phyloP scores from a whole-genome alignment of 1,284 basidiomycete genomes.

The Tilletia horrida region DNA sequence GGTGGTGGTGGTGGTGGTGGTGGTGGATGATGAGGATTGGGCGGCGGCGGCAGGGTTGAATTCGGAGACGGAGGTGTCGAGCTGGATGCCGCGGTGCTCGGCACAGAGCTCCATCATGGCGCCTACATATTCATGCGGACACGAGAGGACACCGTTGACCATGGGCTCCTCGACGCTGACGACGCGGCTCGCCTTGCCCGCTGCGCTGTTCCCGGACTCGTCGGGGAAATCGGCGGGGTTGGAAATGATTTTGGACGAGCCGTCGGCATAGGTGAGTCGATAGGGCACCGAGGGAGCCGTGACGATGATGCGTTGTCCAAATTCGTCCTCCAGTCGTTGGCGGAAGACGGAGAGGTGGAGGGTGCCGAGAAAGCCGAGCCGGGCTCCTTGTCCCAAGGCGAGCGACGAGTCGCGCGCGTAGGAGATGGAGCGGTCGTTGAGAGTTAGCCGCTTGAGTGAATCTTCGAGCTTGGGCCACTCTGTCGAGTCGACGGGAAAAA shows the following conservation, averaged over 20 bases:
- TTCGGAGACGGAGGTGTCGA: constrained; percentile 34
- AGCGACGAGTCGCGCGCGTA: constrained; percentile 88
- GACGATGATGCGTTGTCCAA: constrained; percentile 57
- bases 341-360: constrained; percentile 96
- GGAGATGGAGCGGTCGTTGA: constrained; percentile 85
- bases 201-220: constrained; percentile 18
- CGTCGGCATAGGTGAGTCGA: constrained; percentile 41
- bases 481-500: constrained; percentile 86
- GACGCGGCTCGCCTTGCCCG: constrained; percentile 25
- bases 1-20: not conserved
- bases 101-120: constrained; percentile 54
- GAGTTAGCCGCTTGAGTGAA: constrained; percentile 78
- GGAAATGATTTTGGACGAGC: constrained; percentile 32
- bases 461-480: constrained; percentile 94
- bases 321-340: constrained; percentile 94
- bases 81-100: constrained; percentile 50
- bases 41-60: constrained; percentile 25
- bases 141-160: constrained; percentile 45
- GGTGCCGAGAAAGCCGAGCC: constrained; percentile 91
- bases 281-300: constrained; percentile 53
- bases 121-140: constrained; percentile 51
- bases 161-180: constrained; percentile 44
- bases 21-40: not conserved
- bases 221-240: constrained; percentile 53
- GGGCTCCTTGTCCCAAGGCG: constrained; percentile 89